Evolutionary conservation across 116 monocot species (phyloP), one percentile per base, ranked within the genome.

Genomic region (Trichopus zeylanicus): DNA sequence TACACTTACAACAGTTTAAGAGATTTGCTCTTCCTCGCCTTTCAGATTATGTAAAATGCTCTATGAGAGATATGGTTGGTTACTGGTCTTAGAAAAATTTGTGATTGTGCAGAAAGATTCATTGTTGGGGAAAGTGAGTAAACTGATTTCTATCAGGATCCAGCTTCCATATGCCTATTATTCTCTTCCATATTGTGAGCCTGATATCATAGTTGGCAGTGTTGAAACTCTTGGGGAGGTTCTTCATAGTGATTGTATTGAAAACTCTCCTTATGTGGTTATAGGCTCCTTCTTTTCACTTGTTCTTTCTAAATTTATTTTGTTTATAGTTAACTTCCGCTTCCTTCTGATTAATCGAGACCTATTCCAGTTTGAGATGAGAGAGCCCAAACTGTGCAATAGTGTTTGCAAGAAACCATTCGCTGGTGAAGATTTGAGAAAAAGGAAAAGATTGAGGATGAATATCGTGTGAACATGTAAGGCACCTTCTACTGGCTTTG

Each of bases 141-240:
- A 94, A 46, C 71, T 94, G 48, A 71, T 83, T 51, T 89, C 94
- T 32, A 89, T 56, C 47, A 89, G 86, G 75, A 86, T 83, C 18
- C 89, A 89, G 28, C 89, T 93, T 54, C 93, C 93, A 34, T 93
- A 89, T 67, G 79, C 93, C 31, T 89, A 83, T 53, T 94, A 94
- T 73, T 86, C 86, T 61, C 83, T 95, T 22, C 89, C 90, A 31
- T 95, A 73, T 65, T 89, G 95, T 46, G 63, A 53, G 48, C 95
- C 87, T 29, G 56, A 81, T 7, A 60, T 34, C 29, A 78, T 94
- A 66, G 67, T 94, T 46, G 93, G 89, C 67, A 94, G 93, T 67
- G 89, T 89, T 23, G 89, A 94, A 55, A 94, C 89, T 68, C 93
- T 94, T 27, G 93, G 93, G 4, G 93, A 94, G 78, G 89, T 94